Base-by-base conservation (phyloP, 192 early-diverging fungal genomes). In the Dispira parvispora region DNA sequence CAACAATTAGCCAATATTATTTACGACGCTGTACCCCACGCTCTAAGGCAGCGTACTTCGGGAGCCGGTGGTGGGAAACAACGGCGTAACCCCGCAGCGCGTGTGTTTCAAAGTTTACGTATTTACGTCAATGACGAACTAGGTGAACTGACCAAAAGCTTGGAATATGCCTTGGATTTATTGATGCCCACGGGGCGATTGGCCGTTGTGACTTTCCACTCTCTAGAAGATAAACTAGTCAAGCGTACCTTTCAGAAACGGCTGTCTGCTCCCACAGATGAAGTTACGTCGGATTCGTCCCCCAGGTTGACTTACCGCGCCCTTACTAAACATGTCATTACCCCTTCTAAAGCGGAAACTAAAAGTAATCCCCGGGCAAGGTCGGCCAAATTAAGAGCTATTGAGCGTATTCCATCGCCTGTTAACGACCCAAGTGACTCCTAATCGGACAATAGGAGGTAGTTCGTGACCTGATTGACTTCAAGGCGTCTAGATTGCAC, bases 121-220 rank as follows among this genome's bases (percentile, higher is more conserved):
- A 87, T 88, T 16, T 80, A 81, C 61, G 76, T 88, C 42, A 88
- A 88, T 58, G 80, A 87, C 63, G 85, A 89, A 67, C 70, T 88
- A 32, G 69, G 67, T 32, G 71, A 88, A 67, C 70, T 86, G n/a
- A 67, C 67, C 11, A 66, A 45, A 1, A 82, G 77, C 0, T 71
- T 88, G n/a, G 32, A 62, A 0, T 60, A 75, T 8, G 79, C 83
- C 8, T 75, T 77, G 62, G 62, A 64, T 20, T 65, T 85, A 6
- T 72, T 87, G 5, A 61, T 61, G 10, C 79, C 82, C 0, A 63
- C 69, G 45, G 84, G 81, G 0, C 70, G 72, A 1, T 65, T 85
- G 26, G 80, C 80, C 0, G 77, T 74, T 18, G 80, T 87, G 2
- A 81, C 84, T 8, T 89, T 89, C 61, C 87, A 89, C 63, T 86